Base-by-base conservation (phyloP, 2,329 filamentous ascomycete species). In the Diaporthe destruens region DNA sequence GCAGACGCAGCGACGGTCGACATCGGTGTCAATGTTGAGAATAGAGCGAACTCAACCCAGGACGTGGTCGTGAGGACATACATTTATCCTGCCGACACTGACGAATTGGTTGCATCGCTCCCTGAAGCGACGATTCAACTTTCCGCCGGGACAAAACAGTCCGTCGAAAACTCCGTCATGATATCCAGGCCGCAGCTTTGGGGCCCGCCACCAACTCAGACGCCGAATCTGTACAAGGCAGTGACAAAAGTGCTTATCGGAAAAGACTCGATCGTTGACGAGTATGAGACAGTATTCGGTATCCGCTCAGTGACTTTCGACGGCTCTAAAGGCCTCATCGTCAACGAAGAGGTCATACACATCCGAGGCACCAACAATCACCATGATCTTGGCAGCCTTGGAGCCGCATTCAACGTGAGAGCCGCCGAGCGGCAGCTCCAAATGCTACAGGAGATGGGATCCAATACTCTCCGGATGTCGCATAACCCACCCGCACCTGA, bases 401-500 rank as follows among this genome's bases (percentile, higher is more conserved):
- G 87, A 1, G 77, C 84, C 0, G 87, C 87, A 14, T 88, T 87
- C 80, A 86, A 88, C 76, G 49, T 79, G 44, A 81, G 85, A 3
- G 87, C 87, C 0, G 82, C 84, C 0, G 80, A 86, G 76, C 81
- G 87, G 2, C 85, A 89, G 76, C 80, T 88, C 4, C 78, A 86
- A 74, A 82, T 85, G 18, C 79, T 89, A 0, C 82, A 80, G 23
- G 85, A 87, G 7, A 81, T 88, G 79, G 87, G 87, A 12, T 76
- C 75, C 74, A 89, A 88, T 72, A 83, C 85, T 0, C 78, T 89
- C 2, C 82, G 87, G 6, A 88, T 84, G 25, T 83, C 86, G 0
- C 87, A 89, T 77, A 89, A 89, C 77, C 86, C 86, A 1, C 87
- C 87, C 0, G 86, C 86, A 0, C 81, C 85, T 0, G 86, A 87